phyloP scores from a whole-genome alignment of 345 rosid genomes.

The Eutrema yunnanense region DNA sequence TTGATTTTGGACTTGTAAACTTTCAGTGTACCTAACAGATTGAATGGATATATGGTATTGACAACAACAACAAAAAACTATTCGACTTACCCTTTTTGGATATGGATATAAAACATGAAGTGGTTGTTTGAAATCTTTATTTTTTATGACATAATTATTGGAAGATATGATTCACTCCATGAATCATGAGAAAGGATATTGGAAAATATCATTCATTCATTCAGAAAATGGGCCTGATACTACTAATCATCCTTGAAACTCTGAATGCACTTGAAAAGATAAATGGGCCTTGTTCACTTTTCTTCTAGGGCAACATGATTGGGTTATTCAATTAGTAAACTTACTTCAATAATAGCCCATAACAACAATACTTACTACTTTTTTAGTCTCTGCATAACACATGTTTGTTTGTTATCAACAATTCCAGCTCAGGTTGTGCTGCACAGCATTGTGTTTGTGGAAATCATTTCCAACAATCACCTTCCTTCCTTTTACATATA shows the following conservation, averaged over 20 bases:
- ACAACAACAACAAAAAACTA: too few relatives aligned
- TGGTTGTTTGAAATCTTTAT: not conserved
- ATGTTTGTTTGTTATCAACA: not conserved
- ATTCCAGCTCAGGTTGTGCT: not conserved
- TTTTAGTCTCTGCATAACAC: too few relatives aligned
- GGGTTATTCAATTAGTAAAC: not conserved
- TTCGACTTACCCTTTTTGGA: too few relatives aligned
- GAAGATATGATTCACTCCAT: not conserved
- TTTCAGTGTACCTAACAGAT: not conserved
- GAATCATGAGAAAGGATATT: not conserved
- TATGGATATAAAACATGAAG: not conserved
- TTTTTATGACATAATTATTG: not conserved
- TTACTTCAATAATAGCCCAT: not conserved
- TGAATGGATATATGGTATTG: too few relatives aligned
- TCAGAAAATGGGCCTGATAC: constrained; percentile 4
- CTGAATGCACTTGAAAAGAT: not conserved
- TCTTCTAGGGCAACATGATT: not conserved
- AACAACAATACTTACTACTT: not conserved
- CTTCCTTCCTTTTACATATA: not conserved
- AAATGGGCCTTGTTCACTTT: not conserved
- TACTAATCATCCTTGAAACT: not conserved
- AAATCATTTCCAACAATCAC: not conserved
- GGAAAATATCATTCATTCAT: not conserved
- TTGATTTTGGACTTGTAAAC: not conserved
- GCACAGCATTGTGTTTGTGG: not conserved